phyloP scores from a whole-genome alignment of 768 basidiomycete species.

The Tylopilus cervinicoccineus region DNA sequence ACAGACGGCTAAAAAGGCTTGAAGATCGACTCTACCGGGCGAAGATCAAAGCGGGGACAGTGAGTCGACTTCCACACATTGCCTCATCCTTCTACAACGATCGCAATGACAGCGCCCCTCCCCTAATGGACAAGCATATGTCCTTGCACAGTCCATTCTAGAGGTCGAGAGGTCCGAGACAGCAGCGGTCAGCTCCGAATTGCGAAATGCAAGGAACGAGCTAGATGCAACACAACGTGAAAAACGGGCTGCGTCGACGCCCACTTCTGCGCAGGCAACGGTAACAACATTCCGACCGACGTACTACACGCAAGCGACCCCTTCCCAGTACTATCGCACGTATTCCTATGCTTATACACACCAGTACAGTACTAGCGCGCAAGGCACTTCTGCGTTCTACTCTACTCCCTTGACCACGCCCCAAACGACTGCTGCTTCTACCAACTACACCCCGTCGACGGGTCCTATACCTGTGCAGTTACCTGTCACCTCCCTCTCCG shows the following conservation, averaged over 20 bases:
- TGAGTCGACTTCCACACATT: constrained; percentile 28
- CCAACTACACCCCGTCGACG: constrained; percentile 30
- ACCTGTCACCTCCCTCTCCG: constrained; percentile 53
- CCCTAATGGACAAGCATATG: constrained; percentile 60
- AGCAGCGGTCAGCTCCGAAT: constrained; percentile 50
- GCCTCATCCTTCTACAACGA: not conserved
- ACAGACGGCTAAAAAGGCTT: constrained; percentile 52
- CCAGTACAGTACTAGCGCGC: constrained; percentile 38
- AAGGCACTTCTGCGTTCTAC: constrained; percentile 23
- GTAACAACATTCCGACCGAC: constrained; percentile 39
- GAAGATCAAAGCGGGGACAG: constrained; percentile 53
- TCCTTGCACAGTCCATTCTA: constrained; percentile 57
- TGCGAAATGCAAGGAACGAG: constrained; percentile 60
- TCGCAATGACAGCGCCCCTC: constrained; percentile 51
- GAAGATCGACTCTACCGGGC: constrained; percentile 55
- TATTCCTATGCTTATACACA: constrained; percentile 67
- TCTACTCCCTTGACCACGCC: constrained; percentile 31
- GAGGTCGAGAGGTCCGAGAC: constrained; percentile 67
- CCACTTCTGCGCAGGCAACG: constrained; percentile 30
- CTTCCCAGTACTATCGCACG: constrained; percentile 57
- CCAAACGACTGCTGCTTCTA: constrained; percentile 30
- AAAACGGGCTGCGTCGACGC: constrained; percentile 45
- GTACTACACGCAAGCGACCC: constrained; percentile 33
- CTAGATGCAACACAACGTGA: constrained; percentile 67
- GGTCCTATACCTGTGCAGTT: constrained; percentile 61